Evolutionary conservation across 768 basidiomycete species (phyloP).

Genomic region (Chiua virens): DNA sequence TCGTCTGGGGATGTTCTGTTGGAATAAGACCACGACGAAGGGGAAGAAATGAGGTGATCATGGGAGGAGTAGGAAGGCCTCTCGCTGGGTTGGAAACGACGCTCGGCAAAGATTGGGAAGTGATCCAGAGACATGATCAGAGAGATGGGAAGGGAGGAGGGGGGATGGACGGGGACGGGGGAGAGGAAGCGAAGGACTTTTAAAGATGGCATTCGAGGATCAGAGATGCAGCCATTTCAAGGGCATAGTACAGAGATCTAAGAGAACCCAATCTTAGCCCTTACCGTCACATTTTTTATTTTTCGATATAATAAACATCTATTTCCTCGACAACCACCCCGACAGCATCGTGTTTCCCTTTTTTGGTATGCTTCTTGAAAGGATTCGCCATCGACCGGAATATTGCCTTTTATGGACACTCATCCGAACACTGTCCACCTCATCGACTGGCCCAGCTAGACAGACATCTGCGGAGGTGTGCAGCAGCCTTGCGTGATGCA

Average conservation of each 20-base stretch:
- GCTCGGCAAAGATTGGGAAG: constrained; percentile 30
- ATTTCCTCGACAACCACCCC: constrained; percentile 6
- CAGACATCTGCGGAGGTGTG: no score
- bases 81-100: constrained; percentile 32
- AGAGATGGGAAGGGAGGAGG: background rate
- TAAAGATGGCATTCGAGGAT: constrained; percentile 29
- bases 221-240: constrained; percentile 22
- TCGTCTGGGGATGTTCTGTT: constrained; percentile 24
- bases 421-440: background rate
- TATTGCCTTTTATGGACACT: constrained; percentile 1
- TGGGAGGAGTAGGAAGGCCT: constrained; percentile 22
- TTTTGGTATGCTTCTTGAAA: constrained; percentile 17
- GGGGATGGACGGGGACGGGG: constrained; percentile 6
- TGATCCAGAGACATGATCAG: constrained; percentile 34
- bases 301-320: background rate
- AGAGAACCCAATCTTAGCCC: constrained; percentile 26
- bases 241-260: background rate
- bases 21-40: constrained; percentile 27
- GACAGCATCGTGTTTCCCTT: constrained; percentile 12
- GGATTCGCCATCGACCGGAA: constrained; percentile 16
- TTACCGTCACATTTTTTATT: background rate
- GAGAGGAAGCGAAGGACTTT: constrained; percentile 18
- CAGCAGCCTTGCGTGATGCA: no score
- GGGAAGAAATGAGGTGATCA: constrained; percentile 20
- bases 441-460: no score